These are phyloP conservation scores for Cutaneotrichosporon mucoides DNA, from an alignment of 1,284 basidiomycete species.

Conservation along the genomic window DNA sequence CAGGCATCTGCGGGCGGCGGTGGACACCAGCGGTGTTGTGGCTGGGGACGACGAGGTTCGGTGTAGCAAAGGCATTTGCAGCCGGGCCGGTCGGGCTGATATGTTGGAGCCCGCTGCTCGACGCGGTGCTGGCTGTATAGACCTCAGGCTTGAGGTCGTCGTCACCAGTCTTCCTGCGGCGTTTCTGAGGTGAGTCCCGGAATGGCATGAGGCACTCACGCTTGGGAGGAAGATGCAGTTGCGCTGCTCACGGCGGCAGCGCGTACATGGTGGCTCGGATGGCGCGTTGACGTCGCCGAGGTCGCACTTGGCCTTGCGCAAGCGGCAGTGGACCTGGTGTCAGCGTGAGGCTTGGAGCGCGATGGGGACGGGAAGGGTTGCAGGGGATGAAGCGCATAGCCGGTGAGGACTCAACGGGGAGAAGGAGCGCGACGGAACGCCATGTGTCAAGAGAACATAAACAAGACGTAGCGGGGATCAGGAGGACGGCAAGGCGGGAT, in stretches of 20 bases:
- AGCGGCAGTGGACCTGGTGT: conserved; percentile 42
- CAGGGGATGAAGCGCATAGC: conserved; percentile 1
- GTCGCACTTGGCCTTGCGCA: conserved; percentile 51
- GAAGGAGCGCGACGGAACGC: no score
- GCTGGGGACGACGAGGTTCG: no score
- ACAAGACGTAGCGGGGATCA: no score
- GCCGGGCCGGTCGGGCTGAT: background rate
- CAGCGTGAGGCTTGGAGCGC: no score
- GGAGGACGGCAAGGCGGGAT: no score
- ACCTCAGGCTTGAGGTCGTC: conserved; percentile 17
- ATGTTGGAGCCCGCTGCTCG: background rate
- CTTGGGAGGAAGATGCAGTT: conserved; percentile 50
- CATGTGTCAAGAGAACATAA: no score
- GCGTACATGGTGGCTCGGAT: conserved; percentile 49
- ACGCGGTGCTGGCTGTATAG: background rate
- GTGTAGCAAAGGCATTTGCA: background rate
- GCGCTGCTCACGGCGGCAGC: conserved; percentile 50
- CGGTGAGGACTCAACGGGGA: no score
- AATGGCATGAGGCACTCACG: conserved; percentile 24
- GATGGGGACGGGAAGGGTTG: no score
- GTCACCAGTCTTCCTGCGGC: conserved; percentile 31
- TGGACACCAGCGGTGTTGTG: no score
- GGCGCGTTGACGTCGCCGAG: conserved; percentile 51
- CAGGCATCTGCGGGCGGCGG: conserved; percentile 17
- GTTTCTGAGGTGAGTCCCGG: conserved; percentile 27